phyloP scores from a whole-genome alignment of 257 asterid species.

The Thymus mandschuricus region DNA sequence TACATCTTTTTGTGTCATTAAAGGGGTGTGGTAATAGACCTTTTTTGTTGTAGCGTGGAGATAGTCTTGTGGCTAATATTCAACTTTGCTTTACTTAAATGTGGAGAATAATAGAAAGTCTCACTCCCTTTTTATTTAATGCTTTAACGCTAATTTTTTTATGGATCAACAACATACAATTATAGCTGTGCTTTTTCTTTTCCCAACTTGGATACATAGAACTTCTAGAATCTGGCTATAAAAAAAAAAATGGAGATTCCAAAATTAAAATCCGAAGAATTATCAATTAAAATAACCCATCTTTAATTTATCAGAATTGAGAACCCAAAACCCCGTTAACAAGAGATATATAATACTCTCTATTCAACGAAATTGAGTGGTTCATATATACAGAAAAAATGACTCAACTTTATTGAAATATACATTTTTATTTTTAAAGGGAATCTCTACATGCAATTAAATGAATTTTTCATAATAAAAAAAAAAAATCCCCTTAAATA shows the following conservation, averaged over 20 bases:
- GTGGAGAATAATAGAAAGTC: constrained; percentile 36
- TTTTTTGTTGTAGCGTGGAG: too few relatives aligned
- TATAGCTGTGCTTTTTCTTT: not conserved
- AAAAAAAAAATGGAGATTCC: not conserved
- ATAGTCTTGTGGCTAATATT: constrained; percentile 30
- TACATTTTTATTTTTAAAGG: too few relatives aligned
- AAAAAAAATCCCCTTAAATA: too few relatives aligned
- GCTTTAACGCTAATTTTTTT: not conserved
- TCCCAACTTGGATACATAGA: not conserved
- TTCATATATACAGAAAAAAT: too few relatives aligned
- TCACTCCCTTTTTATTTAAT: constrained; percentile 5
- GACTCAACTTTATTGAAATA: too few relatives aligned
- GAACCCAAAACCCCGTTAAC: not conserved
- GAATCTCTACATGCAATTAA: too few relatives aligned
- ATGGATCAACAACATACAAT: not conserved
- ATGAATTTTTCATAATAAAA: too few relatives aligned
- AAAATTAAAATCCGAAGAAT: not conserved
- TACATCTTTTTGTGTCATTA: too few relatives aligned
- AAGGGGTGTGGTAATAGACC: too few relatives aligned
- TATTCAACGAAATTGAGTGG: too few relatives aligned
- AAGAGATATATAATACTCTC: not conserved
- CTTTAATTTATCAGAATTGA: not conserved
- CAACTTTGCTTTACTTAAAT: constrained; percentile 45
- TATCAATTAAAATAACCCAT: not conserved
- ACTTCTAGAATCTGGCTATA: constrained; percentile 4